Conservation (phyloP, 768 basidiomycete genomes). For the Suillus cothurnatus region DNA sequence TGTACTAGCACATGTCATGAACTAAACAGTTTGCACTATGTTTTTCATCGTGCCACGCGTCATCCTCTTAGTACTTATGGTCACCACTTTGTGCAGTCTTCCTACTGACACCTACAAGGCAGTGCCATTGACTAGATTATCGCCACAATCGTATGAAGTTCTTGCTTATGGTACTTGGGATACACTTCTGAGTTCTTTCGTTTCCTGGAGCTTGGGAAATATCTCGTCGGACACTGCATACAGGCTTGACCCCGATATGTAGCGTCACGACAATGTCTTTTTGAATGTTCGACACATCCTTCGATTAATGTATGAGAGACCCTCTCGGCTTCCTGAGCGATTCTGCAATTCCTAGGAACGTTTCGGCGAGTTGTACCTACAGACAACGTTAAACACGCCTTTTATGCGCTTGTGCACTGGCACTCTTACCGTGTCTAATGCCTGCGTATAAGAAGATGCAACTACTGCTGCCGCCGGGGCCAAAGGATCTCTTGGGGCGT, state of each 20-base stretch:
- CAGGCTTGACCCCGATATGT: too few species aligned
- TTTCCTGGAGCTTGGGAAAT: neutral
- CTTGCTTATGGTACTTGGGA: neutral
- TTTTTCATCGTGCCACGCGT: neutral
- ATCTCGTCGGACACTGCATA: neutral
- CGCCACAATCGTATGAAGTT: neutral
- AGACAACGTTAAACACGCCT: neutral
- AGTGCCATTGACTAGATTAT: neutral
- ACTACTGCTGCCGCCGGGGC: conserved; percentile 34
- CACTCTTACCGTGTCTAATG: conserved; percentile 50
- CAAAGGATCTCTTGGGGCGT: conserved; percentile 42
- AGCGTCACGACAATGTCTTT: neutral
- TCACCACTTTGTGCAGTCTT: neutral
- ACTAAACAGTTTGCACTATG: too few species aligned
- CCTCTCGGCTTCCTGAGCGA: conserved; percentile 60
- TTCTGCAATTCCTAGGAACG: conserved; percentile 60
- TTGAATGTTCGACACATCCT: neutral
- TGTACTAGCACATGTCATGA: too few species aligned
- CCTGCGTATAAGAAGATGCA: conserved; percentile 50
- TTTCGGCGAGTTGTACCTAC: conserved; percentile 56
- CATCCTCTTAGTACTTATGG: neutral
- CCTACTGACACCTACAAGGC: neutral
- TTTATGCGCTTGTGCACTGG: neutral
- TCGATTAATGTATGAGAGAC: conserved; percentile 39
- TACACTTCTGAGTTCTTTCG: neutral